Evolutionary conservation across 352 stramenopile genomes (phyloP).

Genomic region (Phytophthora meadii): DNA sequence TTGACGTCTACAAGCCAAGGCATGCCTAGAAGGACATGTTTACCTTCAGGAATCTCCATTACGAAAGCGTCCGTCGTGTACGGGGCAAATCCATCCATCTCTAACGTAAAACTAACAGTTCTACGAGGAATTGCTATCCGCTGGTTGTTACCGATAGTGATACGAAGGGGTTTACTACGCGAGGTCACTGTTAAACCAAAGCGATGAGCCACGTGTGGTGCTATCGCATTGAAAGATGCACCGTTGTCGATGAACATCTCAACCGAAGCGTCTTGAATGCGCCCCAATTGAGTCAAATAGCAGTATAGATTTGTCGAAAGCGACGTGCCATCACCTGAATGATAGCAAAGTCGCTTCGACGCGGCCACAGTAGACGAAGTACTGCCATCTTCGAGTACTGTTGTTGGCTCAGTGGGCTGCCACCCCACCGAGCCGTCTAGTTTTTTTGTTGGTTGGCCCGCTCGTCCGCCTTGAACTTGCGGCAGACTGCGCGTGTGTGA

Average conservation of each 20-base stretch:
- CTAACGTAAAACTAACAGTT: background rate
- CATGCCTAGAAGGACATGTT: background rate
- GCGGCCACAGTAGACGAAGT: background rate
- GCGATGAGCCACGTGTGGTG: background rate
- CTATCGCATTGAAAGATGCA: background rate
- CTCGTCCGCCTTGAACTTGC: background rate
- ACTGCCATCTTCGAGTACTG: background rate
- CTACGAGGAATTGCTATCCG: background rate
- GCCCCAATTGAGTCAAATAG: background rate
- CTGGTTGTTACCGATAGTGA: background rate
- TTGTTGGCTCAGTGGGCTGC: background rate
- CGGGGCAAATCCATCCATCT: background rate
- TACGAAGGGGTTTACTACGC: background rate
- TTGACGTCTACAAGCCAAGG: background rate
- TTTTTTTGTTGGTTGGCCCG: constrained; percentile 3
- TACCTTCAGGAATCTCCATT: background rate
- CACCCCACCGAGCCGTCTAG: constrained; percentile 1
- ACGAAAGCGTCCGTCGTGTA: background rate
- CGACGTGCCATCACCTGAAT: background rate
- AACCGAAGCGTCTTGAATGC: background rate
- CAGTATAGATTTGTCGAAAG: constrained; percentile 2
- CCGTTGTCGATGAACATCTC: background rate
- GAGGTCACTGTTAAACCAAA: background rate
- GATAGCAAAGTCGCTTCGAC: background rate
- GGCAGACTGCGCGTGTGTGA: background rate